phyloP scores from a whole-genome alignment of 768 basidiomycete genomes.

The Wakefieldia striispora region DNA sequence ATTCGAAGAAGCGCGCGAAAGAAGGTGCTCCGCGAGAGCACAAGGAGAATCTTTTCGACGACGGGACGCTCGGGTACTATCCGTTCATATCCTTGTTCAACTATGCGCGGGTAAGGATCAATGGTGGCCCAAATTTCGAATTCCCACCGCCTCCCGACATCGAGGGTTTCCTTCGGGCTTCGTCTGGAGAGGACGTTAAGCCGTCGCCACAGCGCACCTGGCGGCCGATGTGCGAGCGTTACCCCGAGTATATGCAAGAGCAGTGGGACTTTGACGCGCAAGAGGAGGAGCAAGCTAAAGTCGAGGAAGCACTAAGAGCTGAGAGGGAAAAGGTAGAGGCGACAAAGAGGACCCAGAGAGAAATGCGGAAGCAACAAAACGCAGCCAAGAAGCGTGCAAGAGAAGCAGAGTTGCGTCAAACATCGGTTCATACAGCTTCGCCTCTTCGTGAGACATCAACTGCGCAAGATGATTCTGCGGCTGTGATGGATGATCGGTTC shows the following conservation, averaged over 20 bases:
- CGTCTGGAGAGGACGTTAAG: conserved; percentile 32
- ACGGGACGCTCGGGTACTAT: conserved; percentile 94
- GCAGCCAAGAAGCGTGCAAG: conserved; percentile 52
- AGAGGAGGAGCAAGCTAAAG: conserved; percentile 69
- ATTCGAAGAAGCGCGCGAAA: conserved; percentile 52
- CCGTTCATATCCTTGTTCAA: conserved; percentile 94
- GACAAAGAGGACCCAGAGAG: conserved; percentile 40
- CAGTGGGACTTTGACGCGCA: conserved; percentile 73
- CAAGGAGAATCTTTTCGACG: conserved; percentile 85
- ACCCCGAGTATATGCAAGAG: conserved; percentile 80
- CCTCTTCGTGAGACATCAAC: conserved; percentile 29
- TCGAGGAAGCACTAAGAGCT: conserved; percentile 38
- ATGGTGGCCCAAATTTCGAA: conserved; percentile 86
- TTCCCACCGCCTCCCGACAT: conserved; percentile 79
- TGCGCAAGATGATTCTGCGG: conserved; percentile 28
- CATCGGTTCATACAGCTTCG: conserved; percentile 23
- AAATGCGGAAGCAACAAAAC: conserved; percentile 49
- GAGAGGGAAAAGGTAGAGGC: conserved; percentile 45
- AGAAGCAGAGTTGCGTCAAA: conserved; percentile 28
- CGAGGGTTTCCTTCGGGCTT: conserved; percentile 53
- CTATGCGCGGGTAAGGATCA: conserved; percentile 77
- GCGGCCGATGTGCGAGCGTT: conserved; percentile 83
- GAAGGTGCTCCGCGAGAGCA: conserved; percentile 68
- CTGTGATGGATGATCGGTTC: conserved; percentile 27
- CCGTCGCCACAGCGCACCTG: conserved; percentile 46